Conservation (phyloP, 139 green algal species). For the Haematococcus sp. region DNA sequence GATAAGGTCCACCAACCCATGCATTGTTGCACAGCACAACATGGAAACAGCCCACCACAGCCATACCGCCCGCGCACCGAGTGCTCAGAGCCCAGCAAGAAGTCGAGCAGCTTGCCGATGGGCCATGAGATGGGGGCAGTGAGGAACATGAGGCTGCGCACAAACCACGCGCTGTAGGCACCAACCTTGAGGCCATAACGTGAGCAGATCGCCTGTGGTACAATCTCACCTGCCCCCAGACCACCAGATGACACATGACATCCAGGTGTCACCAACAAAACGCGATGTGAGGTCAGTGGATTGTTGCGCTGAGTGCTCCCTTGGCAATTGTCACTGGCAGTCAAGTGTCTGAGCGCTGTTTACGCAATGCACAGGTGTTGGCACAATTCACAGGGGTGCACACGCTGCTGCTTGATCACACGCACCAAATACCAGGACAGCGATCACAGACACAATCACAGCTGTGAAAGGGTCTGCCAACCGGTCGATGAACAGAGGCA, state of each 20-base stretch:
- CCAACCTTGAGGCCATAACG: conserved; percentile 79
- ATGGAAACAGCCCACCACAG: no score
- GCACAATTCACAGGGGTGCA: no score
- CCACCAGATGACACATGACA: neutral
- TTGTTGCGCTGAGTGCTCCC: no score
- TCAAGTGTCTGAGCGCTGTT: neutral
- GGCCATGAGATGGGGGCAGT: conserved; percentile 69
- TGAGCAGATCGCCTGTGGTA: conserved; percentile 84
- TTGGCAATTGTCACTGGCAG: neutral
- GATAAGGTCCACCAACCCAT: no score
- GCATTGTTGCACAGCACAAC: no score
- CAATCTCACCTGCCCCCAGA: conserved; percentile 55
- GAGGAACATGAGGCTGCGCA: conserved; percentile 72
- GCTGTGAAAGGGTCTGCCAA: conserved; percentile 57
- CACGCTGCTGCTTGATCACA: no score
- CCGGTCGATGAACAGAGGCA: conserved; percentile 70
- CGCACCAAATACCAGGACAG: conserved; percentile 85
- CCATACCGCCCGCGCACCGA: no score
- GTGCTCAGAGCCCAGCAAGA: conserved; percentile 68
- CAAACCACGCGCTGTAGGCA: conserved; percentile 73
- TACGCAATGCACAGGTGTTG: no score
- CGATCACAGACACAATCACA: conserved; percentile 61
- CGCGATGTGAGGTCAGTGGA: neutral
- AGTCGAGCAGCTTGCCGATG: conserved; percentile 78
- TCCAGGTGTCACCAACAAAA: neutral